Conservation (phyloP, 2,329 filamentous ascomycete genomes). For the Aureobasidium pullulans region DNA sequence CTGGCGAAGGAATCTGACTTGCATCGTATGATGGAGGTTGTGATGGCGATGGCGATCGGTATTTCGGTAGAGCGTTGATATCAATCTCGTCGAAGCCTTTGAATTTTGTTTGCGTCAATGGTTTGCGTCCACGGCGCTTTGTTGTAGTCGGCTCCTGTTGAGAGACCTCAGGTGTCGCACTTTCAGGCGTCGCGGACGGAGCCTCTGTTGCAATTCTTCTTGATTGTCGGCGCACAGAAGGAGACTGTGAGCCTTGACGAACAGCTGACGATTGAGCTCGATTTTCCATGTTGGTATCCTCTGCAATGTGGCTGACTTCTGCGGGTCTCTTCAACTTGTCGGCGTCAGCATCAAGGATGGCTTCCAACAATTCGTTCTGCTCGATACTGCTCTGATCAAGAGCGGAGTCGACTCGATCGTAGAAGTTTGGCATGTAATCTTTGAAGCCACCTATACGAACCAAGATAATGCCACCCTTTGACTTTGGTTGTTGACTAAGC, state of each 20-base stretch:
- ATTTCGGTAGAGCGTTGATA: constrained; percentile 23
- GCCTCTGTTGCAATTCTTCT: not conserved
- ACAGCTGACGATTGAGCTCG: not conserved
- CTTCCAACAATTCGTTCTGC: constrained; percentile 86
- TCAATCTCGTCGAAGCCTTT: constrained; percentile 41
- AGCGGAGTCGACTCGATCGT: constrained; percentile 51
- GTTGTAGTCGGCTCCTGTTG: not conserved
- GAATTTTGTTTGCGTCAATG: constrained; percentile 47
- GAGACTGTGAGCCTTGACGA: not conserved
- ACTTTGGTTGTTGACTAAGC: constrained; percentile 23
- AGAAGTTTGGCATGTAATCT: constrained; percentile 22
- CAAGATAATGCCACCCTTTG: constrained; percentile 59
- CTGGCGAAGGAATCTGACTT: constrained; percentile 19
- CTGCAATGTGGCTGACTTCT: constrained; percentile 20
- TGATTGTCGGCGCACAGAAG: not conserved
- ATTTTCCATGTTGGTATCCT: not conserved
- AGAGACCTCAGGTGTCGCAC: not conserved
- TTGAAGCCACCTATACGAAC: constrained; percentile 59
- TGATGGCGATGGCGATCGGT: constrained; percentile 13
- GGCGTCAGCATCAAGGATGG: constrained; percentile 75
- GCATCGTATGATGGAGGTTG: constrained; percentile 12
- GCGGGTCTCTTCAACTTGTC: constrained; percentile 62
- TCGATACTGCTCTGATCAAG: constrained; percentile 78
- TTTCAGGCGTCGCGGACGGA: not conserved
- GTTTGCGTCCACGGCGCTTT: constrained; percentile 4